Evolutionary conservation across 257 asterid species (phyloP).

Genomic region (Lavandula angustifolia): DNA sequence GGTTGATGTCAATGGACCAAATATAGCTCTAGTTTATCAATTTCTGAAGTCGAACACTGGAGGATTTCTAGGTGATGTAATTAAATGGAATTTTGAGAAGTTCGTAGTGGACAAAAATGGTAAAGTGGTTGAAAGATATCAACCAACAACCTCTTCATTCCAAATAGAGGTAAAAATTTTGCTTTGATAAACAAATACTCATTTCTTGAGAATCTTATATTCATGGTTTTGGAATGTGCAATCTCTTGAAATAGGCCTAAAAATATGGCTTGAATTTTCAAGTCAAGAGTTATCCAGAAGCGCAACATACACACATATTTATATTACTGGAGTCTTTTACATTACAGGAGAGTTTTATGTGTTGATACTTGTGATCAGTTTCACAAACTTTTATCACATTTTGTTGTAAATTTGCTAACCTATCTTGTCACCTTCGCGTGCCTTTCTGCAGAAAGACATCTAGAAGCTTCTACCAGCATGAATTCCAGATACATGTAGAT

Average conservation of each 20-base stretch:
- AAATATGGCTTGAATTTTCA: too few species aligned
- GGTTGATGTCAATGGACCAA: conserved; percentile 96
- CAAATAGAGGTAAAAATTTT: conserved; percentile 88
- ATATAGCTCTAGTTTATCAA: conserved; percentile 85
- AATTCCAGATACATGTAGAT: conserved; percentile 23
- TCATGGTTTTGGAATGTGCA: too few species aligned
- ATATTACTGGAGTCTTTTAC: too few species aligned
- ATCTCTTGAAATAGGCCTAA: too few species aligned
- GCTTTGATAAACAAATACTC: too few species aligned
- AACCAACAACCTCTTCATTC: conserved; percentile 82
- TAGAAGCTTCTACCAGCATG: conserved; percentile 64
- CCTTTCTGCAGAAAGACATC: conserved; percentile 61
- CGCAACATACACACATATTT: too few species aligned
- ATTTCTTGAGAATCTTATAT: too few species aligned
- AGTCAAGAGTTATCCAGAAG: too few species aligned
- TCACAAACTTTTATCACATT: too few species aligned
- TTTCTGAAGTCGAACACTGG: conserved; percentile 81
- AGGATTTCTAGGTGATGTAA: conserved; percentile 78
- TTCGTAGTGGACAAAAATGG: conserved; percentile 90
- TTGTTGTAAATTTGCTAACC: background rate
- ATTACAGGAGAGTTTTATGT: too few species aligned
- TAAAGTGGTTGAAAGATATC: conserved; percentile 81
- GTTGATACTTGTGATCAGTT: too few species aligned
- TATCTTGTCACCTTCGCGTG: background rate
- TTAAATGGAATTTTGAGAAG: conserved; percentile 98